These are phyloP conservation scores for Nyssa sinensis DNA, from an alignment of 148 eudicot genomes.

Conservation along the genomic window DNA sequence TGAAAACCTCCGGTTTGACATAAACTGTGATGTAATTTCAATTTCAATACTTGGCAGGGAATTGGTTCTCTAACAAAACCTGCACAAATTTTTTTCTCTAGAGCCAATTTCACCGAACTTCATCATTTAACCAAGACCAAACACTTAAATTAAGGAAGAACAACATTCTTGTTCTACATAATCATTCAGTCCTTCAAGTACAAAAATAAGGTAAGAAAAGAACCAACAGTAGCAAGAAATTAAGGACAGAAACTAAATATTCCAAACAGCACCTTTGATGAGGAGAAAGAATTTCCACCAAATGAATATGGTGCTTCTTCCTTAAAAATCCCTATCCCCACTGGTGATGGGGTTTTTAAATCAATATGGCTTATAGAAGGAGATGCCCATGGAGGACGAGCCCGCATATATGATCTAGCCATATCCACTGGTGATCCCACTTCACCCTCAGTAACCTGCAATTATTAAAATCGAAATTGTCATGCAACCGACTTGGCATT, in stretches of 20 bases:
- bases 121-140: neutral
- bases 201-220: no score
- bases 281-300: slow-evolving; percentile 39
- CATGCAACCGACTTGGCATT: neutral
- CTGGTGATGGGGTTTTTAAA: slow-evolving; percentile 41
- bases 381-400: slow-evolving; percentile 78
- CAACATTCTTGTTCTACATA: slow-evolving; percentile 11
- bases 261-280: slow-evolving; percentile 29
- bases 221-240: neutral
- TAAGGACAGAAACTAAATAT: neutral
- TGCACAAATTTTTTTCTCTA: no score
- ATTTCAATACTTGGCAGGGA: no score
- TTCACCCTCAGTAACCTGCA: slow-evolving; percentile 46
- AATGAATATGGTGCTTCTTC: slow-evolving; percentile 48
- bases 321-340: slow-evolving; percentile 31
- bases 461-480: neutral
- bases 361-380: slow-evolving; percentile 42
- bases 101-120: no score
- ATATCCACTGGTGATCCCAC: slow-evolving; percentile 74
- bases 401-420: slow-evolving; percentile 83
- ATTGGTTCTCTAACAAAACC: no score
- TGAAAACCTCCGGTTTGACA: no score
- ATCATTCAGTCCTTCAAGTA: neutral
- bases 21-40: no score
- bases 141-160: slow-evolving; percentile 2